A percentile compares a stretch with the other conserved stretches of the same genome.
These are phyloP conservation scores for Jacaranda mimosifolia DNA, from an alignment of 257 asterid genomes.

Conservation along the genomic window DNA sequence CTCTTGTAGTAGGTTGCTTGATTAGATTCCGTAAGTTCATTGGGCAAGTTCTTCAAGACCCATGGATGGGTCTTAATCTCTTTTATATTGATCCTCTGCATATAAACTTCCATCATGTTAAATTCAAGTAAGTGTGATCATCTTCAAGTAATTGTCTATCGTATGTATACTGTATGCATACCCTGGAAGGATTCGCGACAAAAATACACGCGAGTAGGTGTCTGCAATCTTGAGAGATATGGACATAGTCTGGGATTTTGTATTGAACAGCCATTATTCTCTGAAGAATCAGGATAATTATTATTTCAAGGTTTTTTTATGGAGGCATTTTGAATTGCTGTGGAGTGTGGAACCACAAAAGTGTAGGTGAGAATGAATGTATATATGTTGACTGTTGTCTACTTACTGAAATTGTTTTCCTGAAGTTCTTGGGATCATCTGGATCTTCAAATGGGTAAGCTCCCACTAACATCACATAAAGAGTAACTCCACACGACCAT, in stretches of 20 bases:
- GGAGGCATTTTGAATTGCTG: not conserved
- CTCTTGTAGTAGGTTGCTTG: constrained; percentile 65
- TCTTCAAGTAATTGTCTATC: not conserved
- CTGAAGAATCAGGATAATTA: constrained; percentile 38
- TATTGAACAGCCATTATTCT: constrained; percentile 58
- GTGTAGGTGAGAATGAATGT: too few species aligned
- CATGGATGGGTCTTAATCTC: constrained; percentile 34
- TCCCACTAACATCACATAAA: constrained; percentile 82
- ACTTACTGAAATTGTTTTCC: constrained; percentile 65
- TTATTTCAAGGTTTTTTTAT: not conserved
- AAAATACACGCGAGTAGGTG: constrained; percentile 63
- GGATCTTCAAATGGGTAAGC: constrained; percentile 83
- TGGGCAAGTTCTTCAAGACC: constrained; percentile 55
- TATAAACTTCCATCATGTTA: not conserved
- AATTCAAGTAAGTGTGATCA: not conserved
- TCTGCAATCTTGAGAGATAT: constrained; percentile 61
- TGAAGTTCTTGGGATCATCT: constrained; percentile 67
- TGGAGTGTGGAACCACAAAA: not conserved
- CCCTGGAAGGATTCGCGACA: constrained; percentile 50
- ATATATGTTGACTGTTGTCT: not conserved
- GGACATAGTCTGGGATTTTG: constrained; percentile 63
- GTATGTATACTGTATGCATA: constrained; percentile 11
- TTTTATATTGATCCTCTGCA: constrained; percentile 28
- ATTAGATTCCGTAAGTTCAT: constrained; percentile 60
- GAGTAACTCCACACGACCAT: constrained; percentile 83